Evolutionary conservation across 805 yeast species (phyloP).

Genomic region (Lachancea thermotolerans): DNA sequence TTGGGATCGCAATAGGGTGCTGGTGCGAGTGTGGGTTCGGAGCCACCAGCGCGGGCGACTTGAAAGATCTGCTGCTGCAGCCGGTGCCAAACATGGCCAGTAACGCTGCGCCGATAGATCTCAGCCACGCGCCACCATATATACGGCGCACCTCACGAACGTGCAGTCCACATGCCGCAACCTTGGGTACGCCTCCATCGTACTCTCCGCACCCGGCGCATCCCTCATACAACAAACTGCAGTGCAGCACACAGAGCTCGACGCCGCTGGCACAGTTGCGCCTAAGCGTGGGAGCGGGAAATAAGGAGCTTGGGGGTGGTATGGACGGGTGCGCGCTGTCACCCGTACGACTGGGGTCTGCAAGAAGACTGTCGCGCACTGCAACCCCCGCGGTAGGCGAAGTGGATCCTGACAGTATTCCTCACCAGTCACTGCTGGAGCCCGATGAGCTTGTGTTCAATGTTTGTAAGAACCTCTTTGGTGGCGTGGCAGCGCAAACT

Average conservation of each 20-base stretch:
- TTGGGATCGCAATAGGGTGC: constrained; percentile 62
- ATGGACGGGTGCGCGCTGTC: neutral
- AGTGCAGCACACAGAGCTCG: neutral
- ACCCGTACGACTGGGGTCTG: constrained; percentile 1
- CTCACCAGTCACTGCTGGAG: constrained; percentile 16
- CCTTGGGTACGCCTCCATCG: neutral
- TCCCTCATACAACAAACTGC: neutral
- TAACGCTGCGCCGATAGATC: neutral
- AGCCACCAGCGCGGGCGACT: neutral
- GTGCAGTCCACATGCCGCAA: constrained; percentile 4
- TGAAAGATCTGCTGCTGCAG: neutral
- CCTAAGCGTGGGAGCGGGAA: neutral
- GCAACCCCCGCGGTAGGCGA: neutral
- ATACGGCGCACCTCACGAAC: constrained; percentile 3
- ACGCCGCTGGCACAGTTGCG: constrained; percentile 4
- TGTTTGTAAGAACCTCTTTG: constrained; percentile 23
- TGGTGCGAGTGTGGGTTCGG: constrained; percentile 18
- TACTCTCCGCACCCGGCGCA: neutral
- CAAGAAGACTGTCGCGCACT: neutral
- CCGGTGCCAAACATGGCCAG: constrained; percentile 3
- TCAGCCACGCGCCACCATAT: neutral
- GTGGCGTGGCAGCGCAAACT: constrained; percentile 20
- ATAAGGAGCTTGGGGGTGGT: neutral
- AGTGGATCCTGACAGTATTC: neutral
- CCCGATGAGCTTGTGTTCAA: constrained; percentile 26